phyloP scores from a whole-genome alignment of 345 rosid genomes.

The Eutrema japonicum region DNA sequence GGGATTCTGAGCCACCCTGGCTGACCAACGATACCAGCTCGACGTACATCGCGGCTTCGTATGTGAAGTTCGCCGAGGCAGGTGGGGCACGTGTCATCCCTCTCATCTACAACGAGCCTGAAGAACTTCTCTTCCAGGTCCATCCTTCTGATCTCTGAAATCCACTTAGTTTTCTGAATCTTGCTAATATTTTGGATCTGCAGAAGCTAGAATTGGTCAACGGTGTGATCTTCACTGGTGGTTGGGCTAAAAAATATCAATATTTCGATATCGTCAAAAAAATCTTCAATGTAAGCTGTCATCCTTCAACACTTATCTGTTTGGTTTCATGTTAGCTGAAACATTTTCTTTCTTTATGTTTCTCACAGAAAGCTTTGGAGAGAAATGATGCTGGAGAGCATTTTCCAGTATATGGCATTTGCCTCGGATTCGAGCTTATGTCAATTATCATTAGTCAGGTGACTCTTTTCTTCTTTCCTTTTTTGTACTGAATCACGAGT shows the following conservation, averaged over 20 bases:
- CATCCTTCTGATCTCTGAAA: background rate
- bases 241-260: conserved; percentile 77
- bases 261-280: conserved; percentile 55
- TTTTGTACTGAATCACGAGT: too few relatives aligned
- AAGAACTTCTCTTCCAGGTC: conserved; percentile 73
- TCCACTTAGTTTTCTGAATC: too few relatives aligned
- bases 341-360: background rate
- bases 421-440: conserved; percentile 86
- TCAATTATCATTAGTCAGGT: conserved; percentile 87
- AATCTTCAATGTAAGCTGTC: conserved; percentile 55
- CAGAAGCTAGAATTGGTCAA: conserved; percentile 84
- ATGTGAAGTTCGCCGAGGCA: conserved; percentile 88
- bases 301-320: background rate
- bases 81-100: conserved; percentile 95
- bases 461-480: conserved; percentile 19
- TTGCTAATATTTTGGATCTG: conserved; percentile 14
- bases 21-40: conserved; percentile 57
- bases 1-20: conserved; percentile 85
- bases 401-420: conserved; percentile 80
- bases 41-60: conserved; percentile 83
- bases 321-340: background rate
- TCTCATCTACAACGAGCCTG: conserved; percentile 76
- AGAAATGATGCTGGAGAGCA: conserved; percentile 79
- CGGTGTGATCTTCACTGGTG: conserved; percentile 88
- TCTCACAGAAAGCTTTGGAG: conserved; percentile 66